Evolutionary conservation across 345 rosid species (phyloP).

Genomic region (Rhodomyrtus tomentosa): DNA sequence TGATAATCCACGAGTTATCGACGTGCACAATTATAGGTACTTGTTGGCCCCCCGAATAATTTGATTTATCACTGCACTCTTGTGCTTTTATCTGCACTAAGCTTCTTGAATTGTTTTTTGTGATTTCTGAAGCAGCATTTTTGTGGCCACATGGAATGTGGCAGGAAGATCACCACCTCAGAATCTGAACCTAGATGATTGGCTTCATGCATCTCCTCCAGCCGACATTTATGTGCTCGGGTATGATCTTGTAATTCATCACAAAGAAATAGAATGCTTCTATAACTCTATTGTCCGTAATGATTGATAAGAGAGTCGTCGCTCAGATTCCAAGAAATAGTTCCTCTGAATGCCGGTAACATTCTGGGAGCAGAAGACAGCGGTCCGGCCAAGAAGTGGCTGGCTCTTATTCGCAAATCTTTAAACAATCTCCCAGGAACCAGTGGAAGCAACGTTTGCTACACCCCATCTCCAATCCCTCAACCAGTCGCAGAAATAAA

Average conservation of each 20-base stretch:
- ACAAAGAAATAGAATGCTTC: background rate
- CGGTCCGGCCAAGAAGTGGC: constrained; percentile 97
- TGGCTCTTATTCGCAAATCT: constrained; percentile 64
- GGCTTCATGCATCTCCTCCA: constrained; percentile 95
- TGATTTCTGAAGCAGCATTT: constrained; percentile 47
- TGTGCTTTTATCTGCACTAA: background rate
- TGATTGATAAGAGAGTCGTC: background rate
- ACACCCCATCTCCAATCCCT: constrained; percentile 88
- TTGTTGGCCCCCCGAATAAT: background rate
- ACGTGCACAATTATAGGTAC: constrained; percentile 92
- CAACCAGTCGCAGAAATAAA: constrained; percentile 80
- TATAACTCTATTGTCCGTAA: background rate
- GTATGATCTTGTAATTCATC: constrained; percentile 24
- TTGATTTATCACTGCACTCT: background rate
- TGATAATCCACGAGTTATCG: constrained; percentile 86
- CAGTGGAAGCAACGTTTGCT: constrained; percentile 54
- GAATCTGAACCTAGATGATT: constrained; percentile 80
- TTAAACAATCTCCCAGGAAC: constrained; percentile 87
- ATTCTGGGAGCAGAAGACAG: constrained; percentile 97
- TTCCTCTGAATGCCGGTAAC: constrained; percentile 95
- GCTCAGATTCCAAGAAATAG: constrained; percentile 93
- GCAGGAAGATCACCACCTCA: constrained; percentile 88
- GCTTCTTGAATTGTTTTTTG: background rate
- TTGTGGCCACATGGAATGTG: constrained; percentile 94
- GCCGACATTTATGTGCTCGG: constrained; percentile 97